Conservation (phyloP, 257 asterid genomes). For the Asclepias syriaca region DNA sequence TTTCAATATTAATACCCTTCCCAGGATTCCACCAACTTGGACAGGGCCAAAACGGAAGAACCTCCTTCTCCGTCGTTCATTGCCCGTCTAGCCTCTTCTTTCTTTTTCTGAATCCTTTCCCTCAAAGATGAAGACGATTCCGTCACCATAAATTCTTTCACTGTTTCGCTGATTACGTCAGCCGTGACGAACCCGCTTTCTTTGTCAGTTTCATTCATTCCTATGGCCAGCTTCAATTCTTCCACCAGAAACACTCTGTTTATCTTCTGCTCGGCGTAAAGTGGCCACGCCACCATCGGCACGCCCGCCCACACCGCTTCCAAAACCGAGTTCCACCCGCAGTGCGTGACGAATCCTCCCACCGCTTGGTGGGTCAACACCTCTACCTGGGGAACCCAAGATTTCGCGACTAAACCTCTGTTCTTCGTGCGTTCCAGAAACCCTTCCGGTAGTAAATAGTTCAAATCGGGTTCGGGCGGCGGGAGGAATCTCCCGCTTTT, state of each 20-base stretch:
- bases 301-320: conserved; percentile 50
- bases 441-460: conserved; percentile 37
- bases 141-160: conserved; percentile 37
- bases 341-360: conserved; percentile 63
- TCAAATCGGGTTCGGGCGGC: conserved; percentile 40
- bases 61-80: conserved; percentile 45
- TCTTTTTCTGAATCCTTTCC: conserved; percentile 22
- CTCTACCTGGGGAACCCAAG: conserved; percentile 65
- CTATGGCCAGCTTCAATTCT: conserved; percentile 43
- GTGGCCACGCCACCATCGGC: conserved; percentile 70
- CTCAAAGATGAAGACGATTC: conserved; percentile 27
- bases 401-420: conserved; percentile 41
- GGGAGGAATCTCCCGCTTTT: conserved; percentile 19
- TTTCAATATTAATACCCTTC: neutral
- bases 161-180: conserved; percentile 42
- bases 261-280: conserved; percentile 53
- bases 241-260: conserved; percentile 45
- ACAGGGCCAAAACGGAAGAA: conserved; percentile 15
- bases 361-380: conserved; percentile 42
- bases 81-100: conserved; percentile 34
- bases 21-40: conserved; percentile 15
- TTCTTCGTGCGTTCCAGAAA: conserved; percentile 42
- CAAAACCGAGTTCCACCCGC: conserved; percentile 68
- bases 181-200: conserved; percentile 40
- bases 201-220: conserved; percentile 22